Percentiles rank a stretch among this genome's conserved stretches.
Evolutionary conservation across 306 rosid species (phyloP).

Genomic region (Cucurbita argyrosperma): DNA sequence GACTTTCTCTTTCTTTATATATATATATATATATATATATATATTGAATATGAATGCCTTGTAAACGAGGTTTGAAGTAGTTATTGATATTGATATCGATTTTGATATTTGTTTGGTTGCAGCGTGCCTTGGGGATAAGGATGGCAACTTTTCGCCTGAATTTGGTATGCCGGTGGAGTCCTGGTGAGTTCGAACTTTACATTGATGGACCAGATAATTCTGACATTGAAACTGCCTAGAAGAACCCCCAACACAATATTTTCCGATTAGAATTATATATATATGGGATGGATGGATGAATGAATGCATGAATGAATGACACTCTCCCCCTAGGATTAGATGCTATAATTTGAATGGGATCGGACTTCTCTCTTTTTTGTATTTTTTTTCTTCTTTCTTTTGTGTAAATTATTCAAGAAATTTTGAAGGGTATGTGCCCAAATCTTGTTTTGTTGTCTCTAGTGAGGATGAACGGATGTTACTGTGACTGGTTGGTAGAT

Average conservation of each 20-base stretch:
- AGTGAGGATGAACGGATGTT: too few relatives aligned
- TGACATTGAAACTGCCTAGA: conserved; percentile 47
- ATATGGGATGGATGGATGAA: too few relatives aligned
- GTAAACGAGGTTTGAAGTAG: not conserved
- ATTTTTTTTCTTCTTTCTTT: too few relatives aligned
- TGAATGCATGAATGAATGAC: too few relatives aligned
- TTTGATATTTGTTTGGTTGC: not conserved
- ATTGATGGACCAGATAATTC: conserved; percentile 59
- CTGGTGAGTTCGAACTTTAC: conserved; percentile 56
- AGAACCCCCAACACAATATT: not conserved
- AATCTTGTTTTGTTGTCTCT: too few relatives aligned
- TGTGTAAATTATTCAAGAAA: too few relatives aligned
- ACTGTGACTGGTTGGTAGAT: too few relatives aligned
- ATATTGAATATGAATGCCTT: not conserved
- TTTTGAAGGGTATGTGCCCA: too few relatives aligned
- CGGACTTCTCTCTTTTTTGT: too few relatives aligned
- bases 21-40: too few relatives aligned
- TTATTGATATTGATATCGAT: not conserved
- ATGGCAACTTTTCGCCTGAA: conserved; percentile 69
- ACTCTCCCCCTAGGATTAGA: too few relatives aligned
- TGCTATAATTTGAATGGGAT: too few relatives aligned
- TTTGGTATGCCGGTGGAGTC: conserved; percentile 72
- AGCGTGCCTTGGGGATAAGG: conserved; percentile 70
- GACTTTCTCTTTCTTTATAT: not conserved
- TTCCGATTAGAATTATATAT: not conserved